A percentile compares a stretch with the other conserved stretches of the same genome.
These are phyloP conservation scores for Marchantia paleacea DNA, from an alignment of 225 moss, liverwort and hornwort species.

Conservation along the genomic window DNA sequence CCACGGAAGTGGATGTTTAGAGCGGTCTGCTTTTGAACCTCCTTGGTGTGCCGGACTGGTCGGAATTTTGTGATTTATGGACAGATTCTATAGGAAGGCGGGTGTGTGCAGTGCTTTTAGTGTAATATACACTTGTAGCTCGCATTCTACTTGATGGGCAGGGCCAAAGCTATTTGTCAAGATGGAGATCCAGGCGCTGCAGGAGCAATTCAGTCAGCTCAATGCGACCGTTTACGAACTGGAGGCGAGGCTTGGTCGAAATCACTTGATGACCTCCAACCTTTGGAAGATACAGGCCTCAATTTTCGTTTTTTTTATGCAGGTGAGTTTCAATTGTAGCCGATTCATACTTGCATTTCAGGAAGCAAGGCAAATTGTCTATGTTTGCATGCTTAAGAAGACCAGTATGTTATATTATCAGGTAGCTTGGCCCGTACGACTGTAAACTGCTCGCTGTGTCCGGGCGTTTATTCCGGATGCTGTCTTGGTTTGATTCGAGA, in stretches of 20 bases:
- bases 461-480: too few species aligned
- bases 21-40: not conserved
- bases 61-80: not conserved
- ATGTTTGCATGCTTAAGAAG: too few species aligned
- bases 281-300: conserved; percentile 41
- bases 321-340: conserved; percentile 21
- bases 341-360: not conserved
- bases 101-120: not conserved
- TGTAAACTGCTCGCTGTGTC: too few species aligned
- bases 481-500: too few species aligned
- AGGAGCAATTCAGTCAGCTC: conserved; percentile 31
- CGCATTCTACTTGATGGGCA: conserved; percentile 13
- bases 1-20: not conserved
- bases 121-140: not conserved
- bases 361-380: too few species aligned
- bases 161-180: not conserved
- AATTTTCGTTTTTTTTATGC: conserved; percentile 48
- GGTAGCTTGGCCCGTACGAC: too few species aligned
- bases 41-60: not conserved
- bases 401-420: too few species aligned
- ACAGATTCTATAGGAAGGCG: not conserved
- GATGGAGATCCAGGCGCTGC: conserved; percentile 34
- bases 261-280: conserved; percentile 26
- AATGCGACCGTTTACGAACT: conserved; percentile 29
- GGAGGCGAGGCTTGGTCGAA: conserved; percentile 8